A percentile compares a stretch with the other conserved stretches of the same genome.
Evolutionary conservation across 371 early-diverging fungal species (phyloP).

Genomic region (Capillidium heterosporum): DNA sequence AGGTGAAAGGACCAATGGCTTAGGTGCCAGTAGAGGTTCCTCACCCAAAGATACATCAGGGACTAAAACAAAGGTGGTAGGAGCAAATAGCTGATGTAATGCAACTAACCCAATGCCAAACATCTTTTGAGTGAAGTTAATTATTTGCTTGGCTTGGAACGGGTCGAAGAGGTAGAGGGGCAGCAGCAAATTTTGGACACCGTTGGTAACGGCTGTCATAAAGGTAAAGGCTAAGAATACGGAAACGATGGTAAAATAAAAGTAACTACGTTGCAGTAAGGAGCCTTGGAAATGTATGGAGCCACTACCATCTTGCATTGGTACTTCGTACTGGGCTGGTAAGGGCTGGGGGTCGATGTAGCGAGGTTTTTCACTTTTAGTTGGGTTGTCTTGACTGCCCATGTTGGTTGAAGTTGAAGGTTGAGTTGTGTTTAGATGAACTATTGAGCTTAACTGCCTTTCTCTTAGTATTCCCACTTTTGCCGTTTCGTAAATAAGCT

Average conservation of each 20-base stretch:
- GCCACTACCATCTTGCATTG: not conserved
- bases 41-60: slow-evolving; percentile 24
- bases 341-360: no score
- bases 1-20: slow-evolving; percentile 6
- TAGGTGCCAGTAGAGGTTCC: slow-evolving; percentile 10
- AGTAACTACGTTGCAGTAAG: not conserved
- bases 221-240: not conserved
- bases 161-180: not conserved
- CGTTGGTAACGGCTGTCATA: not conserved
- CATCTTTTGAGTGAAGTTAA: slow-evolving; percentile 15
- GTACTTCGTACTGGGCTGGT: not conserved
- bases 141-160: not conserved
- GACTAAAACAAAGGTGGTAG: slow-evolving; percentile 31
- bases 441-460: no score
- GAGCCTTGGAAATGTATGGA: not conserved
- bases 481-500: no score
- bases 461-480: no score
- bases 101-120: slow-evolving; percentile 39
- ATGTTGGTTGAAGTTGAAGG: no score
- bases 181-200: not conserved
- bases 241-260: not conserved
- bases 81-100: slow-evolving; percentile 42
- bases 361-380: no score
- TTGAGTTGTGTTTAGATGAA: no score
- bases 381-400: no score